Conservation (phyloP, 2,329 filamentous ascomycete genomes). For the Aspergillus quadricinctus region DNA sequence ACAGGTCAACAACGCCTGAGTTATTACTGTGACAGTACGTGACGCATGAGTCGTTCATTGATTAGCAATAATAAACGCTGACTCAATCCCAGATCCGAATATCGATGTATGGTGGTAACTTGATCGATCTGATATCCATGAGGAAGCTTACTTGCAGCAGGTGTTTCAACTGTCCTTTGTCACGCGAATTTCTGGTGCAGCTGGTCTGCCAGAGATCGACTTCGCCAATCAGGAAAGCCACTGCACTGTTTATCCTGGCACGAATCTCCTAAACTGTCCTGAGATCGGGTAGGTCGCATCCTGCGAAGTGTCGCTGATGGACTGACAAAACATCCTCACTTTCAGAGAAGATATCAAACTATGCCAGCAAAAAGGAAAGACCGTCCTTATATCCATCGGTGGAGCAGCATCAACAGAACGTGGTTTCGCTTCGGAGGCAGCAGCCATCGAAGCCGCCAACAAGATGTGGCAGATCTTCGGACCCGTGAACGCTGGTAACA, state of each 20-base stretch:
- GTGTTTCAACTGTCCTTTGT: slow-evolving; percentile 64
- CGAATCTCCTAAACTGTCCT: slow-evolving; percentile 57
- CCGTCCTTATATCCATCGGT: slow-evolving; percentile 68
- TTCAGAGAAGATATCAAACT: slow-evolving; percentile 44
- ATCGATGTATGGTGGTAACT: neutral
- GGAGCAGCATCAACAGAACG: slow-evolving; percentile 67
- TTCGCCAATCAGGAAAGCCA: slow-evolving; percentile 61
- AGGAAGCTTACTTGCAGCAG: slow-evolving; percentile 36
- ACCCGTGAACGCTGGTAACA: slow-evolving; percentile 43
- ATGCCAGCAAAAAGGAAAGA: slow-evolving; percentile 65
- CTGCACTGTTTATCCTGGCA: slow-evolving; percentile 57
- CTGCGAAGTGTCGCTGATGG: slow-evolving; percentile 15
- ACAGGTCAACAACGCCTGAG: slow-evolving; percentile 52
- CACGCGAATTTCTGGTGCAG: slow-evolving; percentile 51
- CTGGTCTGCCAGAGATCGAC: slow-evolving; percentile 52
- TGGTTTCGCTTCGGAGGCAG: slow-evolving; percentile 53
- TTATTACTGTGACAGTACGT: slow-evolving; percentile 57
- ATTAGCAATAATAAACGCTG: neutral
- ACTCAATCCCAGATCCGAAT: neutral
- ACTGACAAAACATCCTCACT: neutral
- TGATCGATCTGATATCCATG: slow-evolving; percentile 8
- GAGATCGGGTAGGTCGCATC: slow-evolving; percentile 53
- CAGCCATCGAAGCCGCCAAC: slow-evolving; percentile 55
- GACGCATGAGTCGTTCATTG: neutral
- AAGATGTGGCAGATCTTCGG: slow-evolving; percentile 69